Conservation (phyloP, 441 rosid species). For the Raphanus hybrid region DNA sequence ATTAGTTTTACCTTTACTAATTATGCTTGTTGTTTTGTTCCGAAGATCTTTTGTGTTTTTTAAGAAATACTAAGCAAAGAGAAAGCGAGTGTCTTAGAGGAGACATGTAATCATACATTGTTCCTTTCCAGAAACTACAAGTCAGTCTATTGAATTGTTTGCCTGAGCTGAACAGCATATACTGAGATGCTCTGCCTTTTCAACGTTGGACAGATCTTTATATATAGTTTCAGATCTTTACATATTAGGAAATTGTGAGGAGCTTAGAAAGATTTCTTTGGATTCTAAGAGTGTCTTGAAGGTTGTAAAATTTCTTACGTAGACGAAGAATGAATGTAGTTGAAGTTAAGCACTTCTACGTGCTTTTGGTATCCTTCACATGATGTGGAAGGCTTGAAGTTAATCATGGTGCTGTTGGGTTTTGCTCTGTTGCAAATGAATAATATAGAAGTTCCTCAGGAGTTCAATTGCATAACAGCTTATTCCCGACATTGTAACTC, state of each 20-base stretch:
- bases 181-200: not conserved
- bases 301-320: not conserved
- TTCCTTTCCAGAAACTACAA: slow-evolving; percentile 32
- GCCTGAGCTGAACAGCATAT: not conserved
- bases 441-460: not conserved
- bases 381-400: not conserved
- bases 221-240: not conserved
- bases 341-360: not conserved
- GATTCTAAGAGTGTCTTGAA: not conserved
- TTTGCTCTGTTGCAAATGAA: not conserved
- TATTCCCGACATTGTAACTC: not conserved
- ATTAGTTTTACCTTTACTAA: not conserved
- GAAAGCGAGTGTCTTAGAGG: not conserved
- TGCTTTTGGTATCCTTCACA: not conserved
- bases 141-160: not conserved
- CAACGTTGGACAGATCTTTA: not conserved
- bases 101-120: not conserved
- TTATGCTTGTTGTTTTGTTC: not conserved
- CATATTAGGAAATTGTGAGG: too few species aligned
- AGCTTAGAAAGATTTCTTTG: not conserved
- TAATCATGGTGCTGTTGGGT: not conserved
- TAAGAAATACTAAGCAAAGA: not conserved
- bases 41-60: not conserved
- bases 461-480: not conserved
- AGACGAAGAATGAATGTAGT: not conserved